A percentile compares a stretch with the other conserved stretches of the same genome.
phyloP scores from a whole-genome alignment of 2,329 filamentous ascomycete species.

The Venturia asperata region DNA sequence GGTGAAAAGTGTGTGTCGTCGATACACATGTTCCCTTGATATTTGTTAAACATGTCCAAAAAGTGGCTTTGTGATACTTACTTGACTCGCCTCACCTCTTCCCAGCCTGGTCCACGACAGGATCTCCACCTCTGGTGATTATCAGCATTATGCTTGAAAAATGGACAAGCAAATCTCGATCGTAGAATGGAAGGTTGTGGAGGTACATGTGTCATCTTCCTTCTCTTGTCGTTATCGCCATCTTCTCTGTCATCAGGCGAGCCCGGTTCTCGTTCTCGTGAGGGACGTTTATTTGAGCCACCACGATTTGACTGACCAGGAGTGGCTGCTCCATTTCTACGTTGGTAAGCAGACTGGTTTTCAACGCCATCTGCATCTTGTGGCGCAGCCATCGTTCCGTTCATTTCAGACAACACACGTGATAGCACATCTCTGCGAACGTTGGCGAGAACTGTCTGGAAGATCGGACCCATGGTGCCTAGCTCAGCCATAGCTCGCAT shows the following conservation, averaged over 20 bases:
- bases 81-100: conserved; percentile 18
- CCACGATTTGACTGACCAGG: conserved; percentile 5
- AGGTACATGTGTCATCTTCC: conserved; percentile 13
- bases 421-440: conserved; percentile 17
- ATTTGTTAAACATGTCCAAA: background rate
- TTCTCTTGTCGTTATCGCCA: conserved; percentile 14
- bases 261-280: conserved; percentile 12
- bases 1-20: conserved; percentile 13
- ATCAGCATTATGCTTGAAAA: conserved; percentile 18
- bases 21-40: conserved; percentile 16
- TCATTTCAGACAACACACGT: conserved; percentile 12
- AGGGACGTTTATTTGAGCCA: conserved; percentile 8
- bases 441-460: conserved; percentile 14
- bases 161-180: conserved; percentile 16
- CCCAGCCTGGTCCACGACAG: conserved; percentile 17
- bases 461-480: conserved; percentile 11
- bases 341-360: background rate
- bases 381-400: background rate
- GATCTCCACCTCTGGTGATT: conserved; percentile 19
- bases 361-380: conserved; percentile 6
- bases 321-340: conserved; percentile 5
- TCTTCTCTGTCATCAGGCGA: conserved; percentile 16
- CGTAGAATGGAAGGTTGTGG: conserved; percentile 14
- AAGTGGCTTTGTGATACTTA: conserved; percentile 3
- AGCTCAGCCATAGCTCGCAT: conserved; percentile 8